Percentiles rank a stretch among this genome's conserved stretches.
Conservation (phyloP, 257 asterid species). For the Dorcoceras hygrometricum region DNA sequence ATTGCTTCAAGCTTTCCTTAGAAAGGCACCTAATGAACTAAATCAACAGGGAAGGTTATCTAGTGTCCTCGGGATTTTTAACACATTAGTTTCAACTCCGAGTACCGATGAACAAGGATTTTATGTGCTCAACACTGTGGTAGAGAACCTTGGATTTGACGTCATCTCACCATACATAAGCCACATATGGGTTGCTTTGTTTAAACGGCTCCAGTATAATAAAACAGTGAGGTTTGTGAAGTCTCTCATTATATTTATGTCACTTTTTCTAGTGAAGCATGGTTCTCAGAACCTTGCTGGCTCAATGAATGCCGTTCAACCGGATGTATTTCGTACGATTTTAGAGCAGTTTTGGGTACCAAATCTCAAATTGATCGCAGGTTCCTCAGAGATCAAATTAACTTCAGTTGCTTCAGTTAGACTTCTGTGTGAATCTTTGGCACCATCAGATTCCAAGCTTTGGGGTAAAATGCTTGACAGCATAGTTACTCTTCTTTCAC, state of each 20-base stretch:
- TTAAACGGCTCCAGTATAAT: slow-evolving; percentile 58
- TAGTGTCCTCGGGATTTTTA: slow-evolving; percentile 74
- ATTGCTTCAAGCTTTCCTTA: slow-evolving; percentile 90
- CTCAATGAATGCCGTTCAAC: slow-evolving; percentile 76
- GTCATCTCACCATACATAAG: slow-evolving; percentile 52
- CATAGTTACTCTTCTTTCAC: slow-evolving; percentile 77
- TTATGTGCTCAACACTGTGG: slow-evolving; percentile 89
- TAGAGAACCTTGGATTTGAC: slow-evolving; percentile 78
- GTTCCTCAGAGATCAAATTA: slow-evolving; percentile 70
- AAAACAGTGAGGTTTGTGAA: slow-evolving; percentile 62
- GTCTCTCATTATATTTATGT: slow-evolving; percentile 79
- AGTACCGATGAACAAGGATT: slow-evolving; percentile 87
- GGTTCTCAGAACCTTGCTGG: slow-evolving; percentile 64
- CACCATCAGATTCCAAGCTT: slow-evolving; percentile 55
- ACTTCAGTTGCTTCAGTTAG: slow-evolving; percentile 82
- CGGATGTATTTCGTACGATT: slow-evolving; percentile 51
- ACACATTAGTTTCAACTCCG: slow-evolving; percentile 56
- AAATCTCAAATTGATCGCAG: slow-evolving; percentile 67
- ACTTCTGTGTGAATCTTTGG: slow-evolving; percentile 64
- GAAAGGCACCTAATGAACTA: slow-evolving; percentile 78
- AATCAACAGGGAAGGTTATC: slow-evolving; percentile 72
- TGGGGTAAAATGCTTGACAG: slow-evolving; percentile 92
- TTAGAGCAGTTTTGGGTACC: slow-evolving; percentile 86
- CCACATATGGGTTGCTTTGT: slow-evolving; percentile 78
- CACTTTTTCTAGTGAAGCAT: slow-evolving; percentile 79